These are phyloP conservation scores for Orbilia oligospora DNA, from an alignment of 2,329 filamentous ascomycete genomes.

Conservation along the genomic window DNA sequence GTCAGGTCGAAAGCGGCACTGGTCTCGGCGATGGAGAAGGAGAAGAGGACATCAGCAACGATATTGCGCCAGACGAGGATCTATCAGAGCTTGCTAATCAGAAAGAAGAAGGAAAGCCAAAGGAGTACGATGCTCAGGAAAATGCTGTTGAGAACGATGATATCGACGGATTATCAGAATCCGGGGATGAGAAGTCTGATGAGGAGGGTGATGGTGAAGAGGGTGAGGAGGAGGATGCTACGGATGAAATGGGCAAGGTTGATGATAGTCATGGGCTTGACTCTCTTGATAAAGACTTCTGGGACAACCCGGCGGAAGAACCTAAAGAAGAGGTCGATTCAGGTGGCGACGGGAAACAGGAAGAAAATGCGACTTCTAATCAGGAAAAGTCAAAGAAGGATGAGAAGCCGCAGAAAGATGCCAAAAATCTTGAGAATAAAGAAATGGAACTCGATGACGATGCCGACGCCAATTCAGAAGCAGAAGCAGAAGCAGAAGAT, in stretches of 20 bases:
- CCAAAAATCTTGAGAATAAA: slow-evolving; percentile 75
- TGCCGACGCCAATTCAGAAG: slow-evolving; percentile 64
- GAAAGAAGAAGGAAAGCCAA: slow-evolving; percentile 69
- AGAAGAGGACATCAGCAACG: slow-evolving; percentile 97
- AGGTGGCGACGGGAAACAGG: slow-evolving; percentile 63
- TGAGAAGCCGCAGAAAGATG: slow-evolving; percentile 65
- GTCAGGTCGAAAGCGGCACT: slow-evolving; percentile 82
- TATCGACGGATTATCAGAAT: slow-evolving; percentile 86
- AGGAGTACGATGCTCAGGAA: slow-evolving; percentile 82
- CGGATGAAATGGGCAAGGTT: slow-evolving; percentile 90
- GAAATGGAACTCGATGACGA: slow-evolving; percentile 74
- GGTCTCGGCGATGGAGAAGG: slow-evolving; percentile 96
- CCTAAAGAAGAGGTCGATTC: slow-evolving; percentile 71
- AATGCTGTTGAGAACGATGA: slow-evolving; percentile 96
- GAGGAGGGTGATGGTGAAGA: slow-evolving; percentile 75
- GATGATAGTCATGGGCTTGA: slow-evolving; percentile 91
- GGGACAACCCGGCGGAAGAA: slow-evolving; percentile 77
- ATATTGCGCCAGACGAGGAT: slow-evolving; percentile 93
- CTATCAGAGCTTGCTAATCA: slow-evolving; percentile 88
- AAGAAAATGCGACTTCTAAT: slow-evolving; percentile 65
- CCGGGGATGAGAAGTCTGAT: slow-evolving; percentile 70
- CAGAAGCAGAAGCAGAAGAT: slow-evolving; percentile 55
- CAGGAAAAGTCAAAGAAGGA: slow-evolving; percentile 67
- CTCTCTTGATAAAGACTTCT: slow-evolving; percentile 98
- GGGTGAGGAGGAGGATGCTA: slow-evolving; percentile 77